A percentile compares a stretch with the other conserved stretches of the same genome.
phyloP scores from a whole-genome alignment of 2,329 filamentous ascomycete genomes.

The Ramularia collo-cygni region DNA sequence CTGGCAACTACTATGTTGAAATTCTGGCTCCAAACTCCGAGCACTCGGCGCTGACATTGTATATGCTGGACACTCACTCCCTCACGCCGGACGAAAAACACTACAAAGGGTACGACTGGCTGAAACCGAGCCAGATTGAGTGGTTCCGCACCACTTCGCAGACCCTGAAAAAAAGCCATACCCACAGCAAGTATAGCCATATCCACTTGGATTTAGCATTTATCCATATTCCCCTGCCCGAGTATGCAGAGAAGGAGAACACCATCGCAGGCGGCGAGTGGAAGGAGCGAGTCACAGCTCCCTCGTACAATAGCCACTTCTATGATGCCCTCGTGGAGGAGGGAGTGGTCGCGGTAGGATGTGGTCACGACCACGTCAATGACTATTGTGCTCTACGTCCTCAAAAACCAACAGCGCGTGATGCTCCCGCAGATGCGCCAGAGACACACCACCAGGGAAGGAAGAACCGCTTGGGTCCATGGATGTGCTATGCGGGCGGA shows the following conservation, averaged over 20 bases:
- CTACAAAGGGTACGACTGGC: slow-evolving; percentile 93
- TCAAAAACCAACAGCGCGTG: slow-evolving; percentile 13
- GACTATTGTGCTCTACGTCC: slow-evolving; percentile 69
- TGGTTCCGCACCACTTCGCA: slow-evolving; percentile 84
- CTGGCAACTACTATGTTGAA: slow-evolving; percentile 93
- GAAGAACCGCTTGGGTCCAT: slow-evolving; percentile 45
- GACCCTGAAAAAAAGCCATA: slow-evolving; percentile 56
- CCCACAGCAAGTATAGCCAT: slow-evolving; percentile 69
- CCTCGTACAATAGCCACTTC: slow-evolving; percentile 86
- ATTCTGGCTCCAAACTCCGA: slow-evolving; percentile 74
- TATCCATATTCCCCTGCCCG: slow-evolving; percentile 92
- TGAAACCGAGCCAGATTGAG: slow-evolving; percentile 86
- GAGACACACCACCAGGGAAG: slow-evolving; percentile 8
- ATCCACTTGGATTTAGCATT: slow-evolving; percentile 95
- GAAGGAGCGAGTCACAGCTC: slow-evolving; percentile 80
- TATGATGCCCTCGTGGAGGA: slow-evolving; percentile 80
- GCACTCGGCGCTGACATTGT: slow-evolving; percentile 90
- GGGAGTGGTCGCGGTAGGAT: slow-evolving; percentile 79
- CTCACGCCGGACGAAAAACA: slow-evolving; percentile 85
- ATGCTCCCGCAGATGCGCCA: slow-evolving; percentile 4
- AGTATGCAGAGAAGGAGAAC: slow-evolving; percentile 63
- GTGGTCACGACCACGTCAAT: slow-evolving; percentile 94
- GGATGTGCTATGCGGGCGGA: slow-evolving; percentile 98
- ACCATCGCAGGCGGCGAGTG: slow-evolving; percentile 58
- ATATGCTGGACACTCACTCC: slow-evolving; percentile 85